Conservation (phyloP, 176 grass and related monocot species). For the Musa troglodytarum region DNA sequence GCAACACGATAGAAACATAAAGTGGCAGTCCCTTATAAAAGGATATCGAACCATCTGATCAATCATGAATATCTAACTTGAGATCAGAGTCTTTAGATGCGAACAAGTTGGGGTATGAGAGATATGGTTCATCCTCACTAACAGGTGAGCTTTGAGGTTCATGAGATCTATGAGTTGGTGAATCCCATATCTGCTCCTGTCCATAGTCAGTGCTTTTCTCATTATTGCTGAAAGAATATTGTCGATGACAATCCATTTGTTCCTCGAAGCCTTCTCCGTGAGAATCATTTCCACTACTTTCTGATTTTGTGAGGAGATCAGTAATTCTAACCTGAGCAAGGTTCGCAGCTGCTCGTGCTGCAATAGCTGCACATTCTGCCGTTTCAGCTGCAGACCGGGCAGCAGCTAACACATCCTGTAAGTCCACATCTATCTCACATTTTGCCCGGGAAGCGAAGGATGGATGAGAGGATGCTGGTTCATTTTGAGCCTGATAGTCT, state of each 20-base stretch:
- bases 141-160: constrained; percentile 40
- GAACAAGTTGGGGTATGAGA: constrained; percentile 76
- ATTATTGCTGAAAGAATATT: constrained; percentile 33
- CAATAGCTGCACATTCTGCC: constrained; percentile 62
- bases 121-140: constrained; percentile 69
- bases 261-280: constrained; percentile 18
- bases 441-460: constrained; percentile 8
- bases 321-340: constrained; percentile 61
- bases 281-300: constrained; percentile 12
- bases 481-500: not conserved
- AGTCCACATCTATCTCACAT: constrained; percentile 33
- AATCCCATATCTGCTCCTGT: not conserved
- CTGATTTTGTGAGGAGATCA: constrained; percentile 45
- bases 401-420: constrained; percentile 63
- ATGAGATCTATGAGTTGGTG: constrained; percentile 12
- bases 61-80: not conserved
- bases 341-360: constrained; percentile 72
- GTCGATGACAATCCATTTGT: constrained; percentile 31
- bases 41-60: not conserved
- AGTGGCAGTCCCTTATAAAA: too few species aligned
- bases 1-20: too few species aligned
- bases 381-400: constrained; percentile 69
- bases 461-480: constrained; percentile 26
- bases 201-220: not conserved
- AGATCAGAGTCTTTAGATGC: constrained; percentile 32